phyloP scores from a whole-genome alignment of 2,329 filamentous ascomycete species.

The Verticillium nubilum region DNA sequence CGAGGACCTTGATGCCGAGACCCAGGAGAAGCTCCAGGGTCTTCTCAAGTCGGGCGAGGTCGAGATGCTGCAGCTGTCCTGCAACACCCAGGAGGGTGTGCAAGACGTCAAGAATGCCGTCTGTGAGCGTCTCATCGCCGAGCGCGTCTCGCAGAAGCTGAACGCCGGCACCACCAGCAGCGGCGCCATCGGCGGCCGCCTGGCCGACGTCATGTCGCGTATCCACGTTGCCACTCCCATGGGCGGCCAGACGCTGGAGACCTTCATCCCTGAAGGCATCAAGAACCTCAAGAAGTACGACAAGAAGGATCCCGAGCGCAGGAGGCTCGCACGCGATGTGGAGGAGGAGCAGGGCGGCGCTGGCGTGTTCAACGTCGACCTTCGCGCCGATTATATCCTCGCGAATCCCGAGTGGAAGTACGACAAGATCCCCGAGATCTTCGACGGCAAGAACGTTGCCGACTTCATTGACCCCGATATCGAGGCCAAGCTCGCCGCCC shows the following conservation, averaged over 20 bases:
- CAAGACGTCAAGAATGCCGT: conserved; percentile 93
- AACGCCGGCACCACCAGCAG: conserved; percentile 80
- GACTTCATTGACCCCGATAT: conserved; percentile 98
- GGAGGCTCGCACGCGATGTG: conserved; percentile 74
- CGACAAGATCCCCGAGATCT: conserved; percentile 90
- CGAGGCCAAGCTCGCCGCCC: conserved; percentile 80
- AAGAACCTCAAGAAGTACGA: conserved; percentile 84
- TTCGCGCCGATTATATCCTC: conserved; percentile 83
- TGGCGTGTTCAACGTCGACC: conserved; percentile 91
- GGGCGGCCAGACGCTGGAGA: conserved; percentile 70
- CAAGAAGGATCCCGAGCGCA: conserved; percentile 80
- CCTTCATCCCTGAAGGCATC: conserved; percentile 82
- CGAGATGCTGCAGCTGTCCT: conserved; percentile 88
- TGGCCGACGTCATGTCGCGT: conserved; percentile 85
- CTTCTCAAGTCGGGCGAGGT: conserved; percentile 85
- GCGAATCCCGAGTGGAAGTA: conserved; percentile 91
- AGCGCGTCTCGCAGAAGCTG: conserved; percentile 91
- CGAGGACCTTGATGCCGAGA: conserved; percentile 77
- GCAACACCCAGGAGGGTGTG: conserved; percentile 90
- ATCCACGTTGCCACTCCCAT: conserved; percentile 97
- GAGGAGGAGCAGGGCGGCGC: conserved; percentile 91
- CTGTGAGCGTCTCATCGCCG: conserved; percentile 87
- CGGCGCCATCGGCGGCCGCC: conserved; percentile 71
- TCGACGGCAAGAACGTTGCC: conserved; percentile 94
- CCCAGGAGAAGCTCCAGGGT: conserved; percentile 70